Conservation (phyloP, 768 basidiomycete genomes). For the Lanmaoa pseudosensibilis region DNA sequence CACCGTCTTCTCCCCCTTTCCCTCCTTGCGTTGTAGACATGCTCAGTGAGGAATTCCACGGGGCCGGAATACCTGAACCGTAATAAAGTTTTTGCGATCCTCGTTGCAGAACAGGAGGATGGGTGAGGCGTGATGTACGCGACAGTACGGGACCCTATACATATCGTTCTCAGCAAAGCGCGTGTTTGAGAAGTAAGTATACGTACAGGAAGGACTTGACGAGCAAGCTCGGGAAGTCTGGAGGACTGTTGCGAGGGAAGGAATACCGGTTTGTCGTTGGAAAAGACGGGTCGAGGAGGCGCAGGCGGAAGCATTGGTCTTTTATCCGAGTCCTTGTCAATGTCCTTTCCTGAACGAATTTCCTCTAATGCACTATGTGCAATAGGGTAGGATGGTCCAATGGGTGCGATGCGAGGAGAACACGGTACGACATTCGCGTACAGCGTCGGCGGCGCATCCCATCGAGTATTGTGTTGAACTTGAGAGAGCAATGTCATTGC, state of each 20-base stretch:
- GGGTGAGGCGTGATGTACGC: conserved; percentile 61
- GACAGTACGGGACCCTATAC: conserved; percentile 53
- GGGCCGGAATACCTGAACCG: conserved; percentile 40
- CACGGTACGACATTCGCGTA: conserved; percentile 60
- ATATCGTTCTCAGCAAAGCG: conserved; percentile 1
- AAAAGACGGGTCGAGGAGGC: conserved; percentile 41
- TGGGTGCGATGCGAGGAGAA: conserved; percentile 59
- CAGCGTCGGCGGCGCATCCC: conserved; percentile 68
- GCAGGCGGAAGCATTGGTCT: conserved; percentile 34
- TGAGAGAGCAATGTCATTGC: conserved; percentile 67
- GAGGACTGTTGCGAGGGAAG: conserved; percentile 63
- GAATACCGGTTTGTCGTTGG: conserved; percentile 56
- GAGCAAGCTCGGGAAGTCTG: conserved; percentile 65
- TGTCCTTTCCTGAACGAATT: conserved; percentile 41
- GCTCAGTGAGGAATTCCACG: conserved; percentile 43
- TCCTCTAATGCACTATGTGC: conserved; percentile 36
- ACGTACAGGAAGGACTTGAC: conserved; percentile 66
- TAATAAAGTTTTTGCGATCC: conserved; percentile 41
- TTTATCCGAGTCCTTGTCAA: conserved; percentile 55
- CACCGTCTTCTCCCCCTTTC: conserved; percentile 28
- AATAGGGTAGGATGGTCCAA: conserved; percentile 66
- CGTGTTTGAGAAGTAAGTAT: neutral
- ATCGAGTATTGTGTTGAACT: conserved; percentile 56
- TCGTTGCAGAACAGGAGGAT: conserved; percentile 64
- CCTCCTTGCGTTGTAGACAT: conserved; percentile 15